Conservation (phyloP, 345 rosid species). For the Microcos paniculata region DNA sequence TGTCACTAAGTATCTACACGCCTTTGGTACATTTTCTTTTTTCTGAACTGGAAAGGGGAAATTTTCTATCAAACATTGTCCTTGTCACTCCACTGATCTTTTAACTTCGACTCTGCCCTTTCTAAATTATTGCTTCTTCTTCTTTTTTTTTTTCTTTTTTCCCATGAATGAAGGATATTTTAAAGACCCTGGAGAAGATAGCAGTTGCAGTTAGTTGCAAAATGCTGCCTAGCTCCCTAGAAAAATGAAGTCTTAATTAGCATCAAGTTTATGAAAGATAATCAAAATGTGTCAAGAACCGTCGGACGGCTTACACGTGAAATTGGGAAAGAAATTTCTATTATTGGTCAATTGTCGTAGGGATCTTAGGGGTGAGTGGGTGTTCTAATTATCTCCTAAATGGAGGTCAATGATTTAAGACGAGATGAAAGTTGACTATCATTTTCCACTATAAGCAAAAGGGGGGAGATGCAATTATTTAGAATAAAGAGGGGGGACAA, state of each 20-base stretch:
- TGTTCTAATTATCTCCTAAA: constrained; percentile 17
- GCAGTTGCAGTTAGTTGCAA: background rate
- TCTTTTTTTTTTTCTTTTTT: too few relatives aligned
- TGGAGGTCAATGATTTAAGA: constrained; percentile 32
- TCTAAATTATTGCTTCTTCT: background rate
- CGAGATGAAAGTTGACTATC: constrained; percentile 38
- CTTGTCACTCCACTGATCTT: background rate
- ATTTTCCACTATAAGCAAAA: constrained; percentile 32
- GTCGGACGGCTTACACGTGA: too few relatives aligned
- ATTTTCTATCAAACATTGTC: constrained; percentile 3
- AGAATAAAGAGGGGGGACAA: constrained; percentile 22
- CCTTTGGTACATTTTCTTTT: background rate
- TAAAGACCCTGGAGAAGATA: background rate
- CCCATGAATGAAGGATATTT: background rate
- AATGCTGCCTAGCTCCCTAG: background rate
- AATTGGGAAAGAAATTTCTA: too few relatives aligned
- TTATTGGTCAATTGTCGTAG: too few relatives aligned
- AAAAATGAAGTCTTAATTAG: background rate
- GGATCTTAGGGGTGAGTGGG: background rate
- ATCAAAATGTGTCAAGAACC: too few relatives aligned
- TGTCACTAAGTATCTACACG: background rate
- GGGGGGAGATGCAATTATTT: constrained; percentile 23
- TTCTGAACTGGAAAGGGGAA: background rate
- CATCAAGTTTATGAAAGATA: background rate
- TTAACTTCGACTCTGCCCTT: background rate